Evolutionary conservation across 176 grass and related monocot genomes (phyloP), one percentile per base, ranked within the genome.

Genomic region (Musa beccarii): DNA sequence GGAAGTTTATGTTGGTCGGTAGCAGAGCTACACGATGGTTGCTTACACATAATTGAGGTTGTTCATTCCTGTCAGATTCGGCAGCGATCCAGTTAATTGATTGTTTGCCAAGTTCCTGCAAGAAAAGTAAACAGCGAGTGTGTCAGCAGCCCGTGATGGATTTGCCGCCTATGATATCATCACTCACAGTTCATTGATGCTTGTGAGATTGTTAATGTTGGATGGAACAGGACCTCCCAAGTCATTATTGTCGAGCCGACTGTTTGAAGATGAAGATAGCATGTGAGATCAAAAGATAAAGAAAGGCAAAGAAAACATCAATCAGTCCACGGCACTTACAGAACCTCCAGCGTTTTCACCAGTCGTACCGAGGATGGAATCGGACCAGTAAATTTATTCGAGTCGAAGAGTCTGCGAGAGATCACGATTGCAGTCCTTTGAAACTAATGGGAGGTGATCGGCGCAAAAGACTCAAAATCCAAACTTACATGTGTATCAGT

Each of bases 101-200:
- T 96, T 96, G 68, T 86, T 81, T 78, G 89, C 92, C 56, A 92
- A 75, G 71, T 89, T 89, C 49, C 92, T 92, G 71, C 14, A 87
- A 56, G 73, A 82, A 70, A 72, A 29, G 78, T n/a, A 67, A 72
- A 68, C 49, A 53, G 11, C 34, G 34, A 43, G 34, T 43, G 34
- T 43, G 49, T 76, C 24, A 81, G 50, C 49, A 77, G 74, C 50
- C 23, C 23, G 1, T 20, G 43, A 1, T 77, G 53, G 69, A 67
- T 56, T 81, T 57, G 15, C 29, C 29, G 29, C 29, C 29, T 4
- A 81, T 14, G 71, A 0, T 52, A 10, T 76, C 52, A 23, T 56
- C 51, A 81, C 93, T 89, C 91, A 98, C 94, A 93, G 64, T 81
- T 92, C 92, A 24, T 51, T 82, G 55, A 92, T 73, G 49, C 16